A percentile compares a stretch with the other conserved stretches of the same genome.
Evolutionary conservation across 352 stramenopile species (phyloP).

Genomic region (Pythium brassicae): DNA sequence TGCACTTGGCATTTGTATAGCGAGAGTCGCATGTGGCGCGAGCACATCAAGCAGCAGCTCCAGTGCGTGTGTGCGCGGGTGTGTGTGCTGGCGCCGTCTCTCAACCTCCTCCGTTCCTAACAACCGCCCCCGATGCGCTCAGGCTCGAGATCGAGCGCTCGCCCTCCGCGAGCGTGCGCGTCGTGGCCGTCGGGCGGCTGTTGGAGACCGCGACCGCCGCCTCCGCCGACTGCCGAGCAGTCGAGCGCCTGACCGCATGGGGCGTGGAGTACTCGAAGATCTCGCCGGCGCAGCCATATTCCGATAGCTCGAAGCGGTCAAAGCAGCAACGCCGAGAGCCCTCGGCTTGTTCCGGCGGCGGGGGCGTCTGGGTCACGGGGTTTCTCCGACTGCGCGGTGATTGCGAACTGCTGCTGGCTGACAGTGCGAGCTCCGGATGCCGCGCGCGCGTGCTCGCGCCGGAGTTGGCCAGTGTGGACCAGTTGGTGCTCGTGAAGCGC

Average conservation of each 20-base stretch:
- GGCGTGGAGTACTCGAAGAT: too few relatives aligned
- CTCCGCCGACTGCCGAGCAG: too few relatives aligned
- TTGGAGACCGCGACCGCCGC: not conserved
- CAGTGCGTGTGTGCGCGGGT: not conserved
- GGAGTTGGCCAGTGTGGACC: conserved; percentile 25
- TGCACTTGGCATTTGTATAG: not conserved
- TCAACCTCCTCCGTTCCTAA: too few relatives aligned
- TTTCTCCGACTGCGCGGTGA: conserved; percentile 28
- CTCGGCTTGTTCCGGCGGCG: not conserved
- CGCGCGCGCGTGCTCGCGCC: conserved; percentile 37
- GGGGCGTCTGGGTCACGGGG: conserved; percentile 36
- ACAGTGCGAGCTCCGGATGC: conserved; percentile 13
- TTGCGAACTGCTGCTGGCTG: conserved; percentile 26
- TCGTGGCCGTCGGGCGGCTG: not conserved
- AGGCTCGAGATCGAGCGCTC: too few relatives aligned
- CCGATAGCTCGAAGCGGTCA: not conserved
- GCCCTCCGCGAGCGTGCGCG: not conserved
- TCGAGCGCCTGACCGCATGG: too few relatives aligned
- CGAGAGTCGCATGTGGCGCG: conserved; percentile 5
- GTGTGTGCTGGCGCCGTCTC: too few relatives aligned
- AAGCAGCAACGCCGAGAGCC: not conserved
- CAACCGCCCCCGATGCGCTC: too few relatives aligned
- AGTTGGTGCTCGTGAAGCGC: conserved; percentile 51
- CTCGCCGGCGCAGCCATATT: not conserved
- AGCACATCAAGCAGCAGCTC: conserved; percentile 10